Base-by-base conservation (phyloP, 495 filamentous ascomycete species). In the Tuber melanosporum region DNA sequence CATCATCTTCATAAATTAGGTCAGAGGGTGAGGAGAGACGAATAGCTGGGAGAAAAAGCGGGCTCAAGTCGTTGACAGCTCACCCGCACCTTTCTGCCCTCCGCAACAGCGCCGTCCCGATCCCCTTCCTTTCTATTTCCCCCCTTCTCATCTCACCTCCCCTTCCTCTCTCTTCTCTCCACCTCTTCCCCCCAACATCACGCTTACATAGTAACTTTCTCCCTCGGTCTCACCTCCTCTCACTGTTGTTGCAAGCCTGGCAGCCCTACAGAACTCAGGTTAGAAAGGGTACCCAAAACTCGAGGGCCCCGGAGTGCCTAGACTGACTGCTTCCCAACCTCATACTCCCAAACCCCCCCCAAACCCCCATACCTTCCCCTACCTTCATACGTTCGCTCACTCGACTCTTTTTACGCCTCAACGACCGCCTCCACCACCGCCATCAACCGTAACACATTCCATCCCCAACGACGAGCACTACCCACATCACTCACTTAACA, bases 321-420 rank as follows among this genome's bases (percentile, higher is more conserved):
- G 57, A 32, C 57, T 26, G 26, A 73, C 72, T 77, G 77, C 73
- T 76, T 71, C 78, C 75, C 81, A 75, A 71, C 71, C 77, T 76
- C 77, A 78, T 82, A 78, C 77, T 71, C 79, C 71, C 77, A 75
- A 62, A 83, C 79, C 82, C 82, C 79, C 81, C 32, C 32, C 32
- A 82, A 78, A 62, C 52, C 52, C 49, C 52, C 52, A 62, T 76
- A 75, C 72, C 83, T 77, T 83, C 77, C 77, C 82, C 73, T 78
- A 72, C 71, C 74, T 74, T 57, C 80, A 81, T 83, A 78, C 72
- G 81, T 77, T 77, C 80, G 78, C 79, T 79, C 70, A 76, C 79
- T 79, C 79, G 83, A 79, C 79, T 80, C 72, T 79, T 80, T 77
- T 76, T 76, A 79, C 77, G 76, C 78, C 76, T 78, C 74, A 82